Conservation (phyloP, 2,329 filamentous ascomycete species). For the Sclerotinia glacialis region DNA sequence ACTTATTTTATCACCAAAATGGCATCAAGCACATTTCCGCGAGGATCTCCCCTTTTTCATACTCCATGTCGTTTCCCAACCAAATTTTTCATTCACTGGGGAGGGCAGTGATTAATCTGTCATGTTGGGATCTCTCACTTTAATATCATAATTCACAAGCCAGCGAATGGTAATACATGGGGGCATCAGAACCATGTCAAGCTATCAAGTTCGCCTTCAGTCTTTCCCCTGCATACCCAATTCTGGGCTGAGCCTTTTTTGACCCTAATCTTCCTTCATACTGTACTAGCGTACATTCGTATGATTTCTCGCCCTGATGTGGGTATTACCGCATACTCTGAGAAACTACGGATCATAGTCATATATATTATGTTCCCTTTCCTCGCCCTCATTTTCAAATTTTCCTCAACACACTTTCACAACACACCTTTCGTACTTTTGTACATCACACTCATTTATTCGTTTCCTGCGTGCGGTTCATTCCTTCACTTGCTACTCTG, state of each 20-base stretch:
- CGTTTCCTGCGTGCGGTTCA: constrained; percentile 21
- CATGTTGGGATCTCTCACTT: background rate
- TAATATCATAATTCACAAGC: background rate
- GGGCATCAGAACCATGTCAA: background rate
- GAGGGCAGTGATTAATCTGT: background rate
- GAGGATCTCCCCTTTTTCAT: background rate
- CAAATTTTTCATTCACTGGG: background rate
- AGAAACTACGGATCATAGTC: constrained; percentile 1
- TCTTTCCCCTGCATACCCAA: constrained; percentile 2
- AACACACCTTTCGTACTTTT: constrained; percentile 4
- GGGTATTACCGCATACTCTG: background rate
- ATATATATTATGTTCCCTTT: constrained; percentile 8
- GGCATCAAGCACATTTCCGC: constrained; percentile 1
- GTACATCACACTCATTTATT: constrained; percentile 19
- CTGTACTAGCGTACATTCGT: constrained; percentile 2
- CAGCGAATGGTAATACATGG: background rate
- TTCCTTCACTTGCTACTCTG: constrained; percentile 28
- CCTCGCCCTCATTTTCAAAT: constrained; percentile 2
- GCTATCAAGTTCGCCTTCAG: background rate
- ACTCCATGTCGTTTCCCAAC: background rate
- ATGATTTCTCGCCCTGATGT: constrained; percentile 5
- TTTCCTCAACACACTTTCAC: background rate
- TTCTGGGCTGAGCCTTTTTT: constrained; percentile 11
- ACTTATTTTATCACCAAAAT: background rate
- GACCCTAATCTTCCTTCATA: constrained; percentile 12